Evolutionary conservation across 179 eudicot species (phyloP).

Genomic region (Vitellaria paradoxa): DNA sequence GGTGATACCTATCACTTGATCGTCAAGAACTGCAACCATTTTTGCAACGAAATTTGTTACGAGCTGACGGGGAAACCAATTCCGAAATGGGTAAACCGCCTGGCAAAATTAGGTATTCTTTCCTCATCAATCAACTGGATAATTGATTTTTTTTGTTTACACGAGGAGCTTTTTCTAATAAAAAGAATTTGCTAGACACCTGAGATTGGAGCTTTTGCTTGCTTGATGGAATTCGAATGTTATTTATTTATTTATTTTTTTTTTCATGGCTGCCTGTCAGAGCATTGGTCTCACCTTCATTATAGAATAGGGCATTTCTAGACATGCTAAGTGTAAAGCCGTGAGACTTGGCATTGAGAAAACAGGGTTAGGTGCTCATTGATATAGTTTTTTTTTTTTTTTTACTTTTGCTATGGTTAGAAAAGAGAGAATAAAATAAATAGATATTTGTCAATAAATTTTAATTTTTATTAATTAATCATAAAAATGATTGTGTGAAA

Average conservation of each 20-base stretch:
- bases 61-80: constrained; percentile 77
- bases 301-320: background rate
- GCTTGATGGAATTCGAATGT: background rate
- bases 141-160: background rate
- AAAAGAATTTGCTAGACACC: background rate
- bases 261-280: background rate
- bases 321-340: too few species aligned
- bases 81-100: constrained; percentile 93
- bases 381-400: too few species aligned
- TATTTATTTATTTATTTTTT: background rate
- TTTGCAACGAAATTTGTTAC: constrained; percentile 80
- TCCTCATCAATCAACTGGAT: background rate
- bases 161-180: background rate
- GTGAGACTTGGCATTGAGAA: too few species aligned
- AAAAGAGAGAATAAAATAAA: too few species aligned
- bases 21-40: constrained; percentile 92
- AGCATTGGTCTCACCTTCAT: background rate
- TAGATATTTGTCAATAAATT: too few species aligned
- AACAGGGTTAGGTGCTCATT: too few species aligned
- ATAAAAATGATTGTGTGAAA: too few species aligned
- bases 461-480: too few species aligned
- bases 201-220: background rate
- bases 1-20: constrained; percentile 94
- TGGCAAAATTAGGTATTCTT: constrained; percentile 73
- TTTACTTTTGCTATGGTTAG: too few species aligned